Evolutionary conservation across 2,329 filamentous ascomycete genomes (phyloP), one percentile per base, ranked within the genome.

Genomic region (Colletotrichum noveboracense): DNA sequence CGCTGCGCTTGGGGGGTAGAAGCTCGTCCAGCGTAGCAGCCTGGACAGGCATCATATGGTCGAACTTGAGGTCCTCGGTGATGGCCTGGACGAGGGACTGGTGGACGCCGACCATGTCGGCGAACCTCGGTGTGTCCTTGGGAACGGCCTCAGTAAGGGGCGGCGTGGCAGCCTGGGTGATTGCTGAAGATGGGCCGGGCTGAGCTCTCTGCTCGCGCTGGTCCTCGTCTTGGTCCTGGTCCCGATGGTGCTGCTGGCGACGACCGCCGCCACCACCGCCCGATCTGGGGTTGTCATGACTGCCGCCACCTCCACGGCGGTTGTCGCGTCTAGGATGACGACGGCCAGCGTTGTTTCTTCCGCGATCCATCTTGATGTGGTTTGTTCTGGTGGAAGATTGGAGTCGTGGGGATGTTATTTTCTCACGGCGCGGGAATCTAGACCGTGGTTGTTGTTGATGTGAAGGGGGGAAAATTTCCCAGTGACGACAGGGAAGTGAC

Each of bases 31-130:
- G 83, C 4, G 89, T 90, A 18, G 88, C 87, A 18, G 89, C 87
- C 82, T 91, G 89, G 3, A 91, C 89, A 14, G 89, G 88, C 74
- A 88, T 89, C 89, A 91, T 90, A 80, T 86, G 84, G 76, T 88
- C 82, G 78, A 89, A 89, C 77, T 86, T 84, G 79, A 90, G 82
- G 73, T 89, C 88, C 16, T 88, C 74, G 10, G 85, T 85, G 80
- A 90, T 86, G 78, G 88, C 86, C 79, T 87, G 78, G 24, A 91
- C 81, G 56, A 91, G 81, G 36, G 84, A 80, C 3, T 87, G 87
- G 78, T 90, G 82, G 48, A 90, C 85, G 52, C 81, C 80, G 10
- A 81, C 81, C 9, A 90, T 83, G 34, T 89, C 87, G 67, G 84
- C 83, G 78, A 90, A 90, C 56, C 85, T 82, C 38, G 86, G 86